Evolutionary conservation across 1,284 basidiomycete genomes (phyloP).

Genomic region (Heterobasidion annosum): DNA sequence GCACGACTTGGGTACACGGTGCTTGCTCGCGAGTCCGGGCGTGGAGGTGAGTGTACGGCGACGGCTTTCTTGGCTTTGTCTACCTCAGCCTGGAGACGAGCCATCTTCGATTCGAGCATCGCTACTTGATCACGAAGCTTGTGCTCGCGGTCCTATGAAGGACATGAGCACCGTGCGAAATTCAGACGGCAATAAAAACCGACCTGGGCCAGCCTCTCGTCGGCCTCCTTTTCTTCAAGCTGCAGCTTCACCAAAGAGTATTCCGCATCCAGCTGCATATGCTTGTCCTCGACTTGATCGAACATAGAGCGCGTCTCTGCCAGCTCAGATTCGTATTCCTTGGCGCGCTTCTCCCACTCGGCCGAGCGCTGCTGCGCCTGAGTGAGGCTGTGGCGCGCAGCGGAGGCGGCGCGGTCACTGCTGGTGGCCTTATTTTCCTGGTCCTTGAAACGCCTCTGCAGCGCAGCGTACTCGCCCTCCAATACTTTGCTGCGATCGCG

Average conservation of each 20-base stretch:
- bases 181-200: conserved; percentile 5
- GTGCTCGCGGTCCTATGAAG: conserved; percentile 56
- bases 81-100: conserved; percentile 51
- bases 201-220: conserved; percentile 59
- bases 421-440: conserved; percentile 53
- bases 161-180: not conserved
- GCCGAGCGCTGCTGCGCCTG: conserved; percentile 67
- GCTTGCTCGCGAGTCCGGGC: conserved; percentile 65
- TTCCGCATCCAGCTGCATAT: conserved; percentile 60
- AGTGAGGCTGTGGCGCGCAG: conserved; percentile 53
- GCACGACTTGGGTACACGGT: conserved; percentile 40
- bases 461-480: conserved; percentile 54
- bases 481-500: conserved; percentile 58
- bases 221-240: conserved; percentile 65
- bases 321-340: conserved; percentile 55
- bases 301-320: conserved; percentile 48
- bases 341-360: conserved; percentile 74
- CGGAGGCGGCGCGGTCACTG: conserved; percentile 47
- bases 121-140: conserved; percentile 60
- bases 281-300: conserved; percentile 57
- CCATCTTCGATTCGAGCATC: conserved; percentile 51
- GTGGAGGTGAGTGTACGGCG: conserved; percentile 31
- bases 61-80: conserved; percentile 38
- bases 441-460: conserved; percentile 68
- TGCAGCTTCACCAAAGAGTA: conserved; percentile 56